Conservation (phyloP, 169 alveolate genomes). For the Eimeria necatrix region DNA sequence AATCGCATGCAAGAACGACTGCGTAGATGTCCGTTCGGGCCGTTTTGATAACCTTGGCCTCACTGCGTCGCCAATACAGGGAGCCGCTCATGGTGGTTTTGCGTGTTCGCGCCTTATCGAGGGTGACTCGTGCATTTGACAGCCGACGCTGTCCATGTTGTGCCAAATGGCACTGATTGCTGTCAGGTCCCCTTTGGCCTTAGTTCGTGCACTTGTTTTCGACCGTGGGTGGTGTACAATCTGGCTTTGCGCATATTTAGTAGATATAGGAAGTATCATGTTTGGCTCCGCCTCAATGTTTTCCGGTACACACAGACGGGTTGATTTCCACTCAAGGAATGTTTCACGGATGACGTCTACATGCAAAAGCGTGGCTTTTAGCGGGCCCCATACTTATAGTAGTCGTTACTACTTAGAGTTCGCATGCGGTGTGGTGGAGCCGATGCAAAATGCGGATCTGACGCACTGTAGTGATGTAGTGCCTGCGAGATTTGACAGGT, state of each 20-base stretch:
- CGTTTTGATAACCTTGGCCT: background rate
- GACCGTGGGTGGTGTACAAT: conserved; percentile 11
- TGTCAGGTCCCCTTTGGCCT: background rate
- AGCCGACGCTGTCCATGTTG: background rate
- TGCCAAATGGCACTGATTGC: background rate
- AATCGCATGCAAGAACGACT: background rate
- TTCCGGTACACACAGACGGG: background rate
- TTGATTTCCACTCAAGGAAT: background rate
- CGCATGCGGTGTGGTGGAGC: too few relatives aligned
- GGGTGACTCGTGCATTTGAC: conserved; percentile 2
- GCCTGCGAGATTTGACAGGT: too few relatives aligned
- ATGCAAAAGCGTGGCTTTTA: too few relatives aligned
- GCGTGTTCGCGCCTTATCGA: background rate
- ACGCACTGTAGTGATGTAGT: too few relatives aligned
- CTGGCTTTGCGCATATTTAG: background rate
- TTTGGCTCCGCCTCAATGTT: background rate
- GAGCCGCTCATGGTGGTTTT: background rate
- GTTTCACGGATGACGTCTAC: too few relatives aligned
- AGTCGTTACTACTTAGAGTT: too few relatives aligned
- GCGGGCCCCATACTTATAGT: too few relatives aligned
- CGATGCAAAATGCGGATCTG: too few relatives aligned
- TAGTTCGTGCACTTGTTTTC: conserved; percentile 5
- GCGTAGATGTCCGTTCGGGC: conserved; percentile 18
- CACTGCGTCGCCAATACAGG: conserved; percentile 26
- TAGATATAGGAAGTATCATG: too few relatives aligned